Conservation (phyloP, 148 eudicot genomes). For the Heliamphora exappendiculata region DNA sequence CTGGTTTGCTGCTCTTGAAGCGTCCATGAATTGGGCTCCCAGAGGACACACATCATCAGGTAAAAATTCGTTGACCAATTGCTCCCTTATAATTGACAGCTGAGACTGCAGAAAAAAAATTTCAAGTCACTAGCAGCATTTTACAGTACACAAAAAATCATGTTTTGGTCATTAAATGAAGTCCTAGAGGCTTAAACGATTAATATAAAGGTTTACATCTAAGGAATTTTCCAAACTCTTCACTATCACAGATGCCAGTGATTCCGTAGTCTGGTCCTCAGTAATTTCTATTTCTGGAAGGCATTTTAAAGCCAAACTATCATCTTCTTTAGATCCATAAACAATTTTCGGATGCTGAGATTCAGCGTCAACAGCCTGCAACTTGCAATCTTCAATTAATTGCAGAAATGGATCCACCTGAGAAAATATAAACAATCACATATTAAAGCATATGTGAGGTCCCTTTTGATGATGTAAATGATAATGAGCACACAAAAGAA, state of each 20-base stretch:
- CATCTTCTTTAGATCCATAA: conserved; percentile 85
- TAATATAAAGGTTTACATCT: conserved; percentile 30
- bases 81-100: conserved; percentile 44
- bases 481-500: background rate
- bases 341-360: conserved; percentile 26
- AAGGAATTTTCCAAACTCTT: conserved; percentile 50
- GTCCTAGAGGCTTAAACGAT: background rate
- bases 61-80: conserved; percentile 64
- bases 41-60: conserved; percentile 79
- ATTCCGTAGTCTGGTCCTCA: conserved; percentile 62
- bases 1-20: conserved; percentile 25
- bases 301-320: conserved; percentile 49
- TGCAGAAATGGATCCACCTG: conserved; percentile 82
- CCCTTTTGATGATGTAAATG: background rate
- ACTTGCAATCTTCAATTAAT: conserved; percentile 81
- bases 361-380: conserved; percentile 44
- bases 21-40: conserved; percentile 44
- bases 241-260: conserved; percentile 54
- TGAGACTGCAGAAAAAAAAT: conserved; percentile 45
- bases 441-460: background rate
- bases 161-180: background rate
- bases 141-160: background rate
- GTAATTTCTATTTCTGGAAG: conserved; percentile 52
- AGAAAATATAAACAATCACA: conserved; percentile 1
- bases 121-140: conserved; percentile 14